These are phyloP conservation scores for Debaryomyces psychrophilus DNA, from an alignment of 1,139 yeast genomes.

Conservation along the genomic window DNA sequence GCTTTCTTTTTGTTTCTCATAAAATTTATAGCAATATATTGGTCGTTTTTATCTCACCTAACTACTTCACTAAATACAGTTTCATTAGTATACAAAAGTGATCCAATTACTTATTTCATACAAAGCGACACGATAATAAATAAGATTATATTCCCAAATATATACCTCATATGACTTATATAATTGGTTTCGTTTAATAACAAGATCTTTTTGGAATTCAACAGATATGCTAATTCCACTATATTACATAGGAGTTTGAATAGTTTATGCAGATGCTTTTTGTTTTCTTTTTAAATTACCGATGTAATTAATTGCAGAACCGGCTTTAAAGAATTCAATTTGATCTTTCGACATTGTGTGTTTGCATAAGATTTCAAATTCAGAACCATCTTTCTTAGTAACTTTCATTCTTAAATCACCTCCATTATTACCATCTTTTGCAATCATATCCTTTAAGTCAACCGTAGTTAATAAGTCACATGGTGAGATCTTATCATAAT, in stretches of 20 bases:
- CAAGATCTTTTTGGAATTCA: neutral
- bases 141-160: neutral
- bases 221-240: neutral
- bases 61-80: neutral
- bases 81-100: too few relatives aligned
- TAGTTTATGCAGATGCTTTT: conserved; percentile 6
- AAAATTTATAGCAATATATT: conserved; percentile 5
- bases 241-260: conserved; percentile 2
- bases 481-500: conserved; percentile 76
- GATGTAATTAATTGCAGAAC: conserved; percentile 92
- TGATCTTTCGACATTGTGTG: conserved; percentile 98
- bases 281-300: conserved; percentile 59
- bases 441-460: conserved; percentile 76
- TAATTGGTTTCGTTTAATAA: neutral
- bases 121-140: neutral
- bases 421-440: conserved; percentile 83
- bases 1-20: conserved; percentile 4
- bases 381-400: conserved; percentile 73
- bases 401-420: conserved; percentile 73
- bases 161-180: neutral
- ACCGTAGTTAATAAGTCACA: conserved; percentile 82
- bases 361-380: conserved; percentile 71
- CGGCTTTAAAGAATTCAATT: conserved; percentile 93
- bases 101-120: neutral
- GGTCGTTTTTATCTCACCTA: neutral